These are phyloP conservation scores for Eimeria mitis DNA, from an alignment of 169 alveolate genomes.

Conservation along the genomic window DNA sequence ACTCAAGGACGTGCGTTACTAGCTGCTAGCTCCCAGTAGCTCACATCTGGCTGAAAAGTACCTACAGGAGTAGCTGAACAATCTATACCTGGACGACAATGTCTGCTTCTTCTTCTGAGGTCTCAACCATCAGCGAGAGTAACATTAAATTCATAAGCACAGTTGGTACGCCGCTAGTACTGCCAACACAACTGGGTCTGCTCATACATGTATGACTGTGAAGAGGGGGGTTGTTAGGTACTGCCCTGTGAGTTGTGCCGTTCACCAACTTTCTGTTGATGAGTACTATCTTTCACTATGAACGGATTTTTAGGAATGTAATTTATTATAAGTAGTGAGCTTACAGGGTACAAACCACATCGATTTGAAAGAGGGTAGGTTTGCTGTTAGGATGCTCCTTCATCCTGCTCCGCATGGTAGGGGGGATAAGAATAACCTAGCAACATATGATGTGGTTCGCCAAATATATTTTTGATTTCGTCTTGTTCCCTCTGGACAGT, in stretches of 20 bases:
- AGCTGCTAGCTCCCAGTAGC: neutral
- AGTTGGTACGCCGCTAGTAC: neutral
- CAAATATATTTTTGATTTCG: neutral
- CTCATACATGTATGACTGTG: neutral
- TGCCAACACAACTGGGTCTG: neutral
- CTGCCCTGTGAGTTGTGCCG: neutral
- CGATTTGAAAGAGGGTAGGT: neutral
- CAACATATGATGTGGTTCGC: neutral
- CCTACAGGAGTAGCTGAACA: neutral
- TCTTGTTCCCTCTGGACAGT: neutral
- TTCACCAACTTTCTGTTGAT: neutral
- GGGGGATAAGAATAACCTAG: neutral
- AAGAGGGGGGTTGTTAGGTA: neutral
- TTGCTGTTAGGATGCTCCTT: neutral
- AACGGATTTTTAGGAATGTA: neutral
- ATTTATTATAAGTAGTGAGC: neutral
- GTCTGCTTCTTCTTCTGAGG: neutral
- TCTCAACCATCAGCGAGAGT: neutral
- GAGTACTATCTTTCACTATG: neutral
- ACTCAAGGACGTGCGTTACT: conserved; percentile 15
- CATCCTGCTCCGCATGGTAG: neutral
- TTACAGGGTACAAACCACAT: neutral
- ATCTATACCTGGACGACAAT: neutral
- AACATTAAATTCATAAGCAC: neutral
- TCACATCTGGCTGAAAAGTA: neutral